Conservation (phyloP, 2,329 filamentous ascomycete genomes). For the Hymenoscyphus fructigenus region DNA sequence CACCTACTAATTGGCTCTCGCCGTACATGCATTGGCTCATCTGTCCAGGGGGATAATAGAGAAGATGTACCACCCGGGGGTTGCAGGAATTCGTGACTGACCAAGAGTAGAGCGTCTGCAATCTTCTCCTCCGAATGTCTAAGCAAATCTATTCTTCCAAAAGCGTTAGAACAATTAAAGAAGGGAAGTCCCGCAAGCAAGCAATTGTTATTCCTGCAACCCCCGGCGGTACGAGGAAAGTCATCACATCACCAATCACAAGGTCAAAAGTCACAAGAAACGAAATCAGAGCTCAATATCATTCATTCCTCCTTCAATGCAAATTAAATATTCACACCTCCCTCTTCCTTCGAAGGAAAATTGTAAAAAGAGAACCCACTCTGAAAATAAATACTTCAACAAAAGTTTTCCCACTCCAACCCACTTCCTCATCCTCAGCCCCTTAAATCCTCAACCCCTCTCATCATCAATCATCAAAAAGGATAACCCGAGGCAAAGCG, state of each 20-base stretch:
- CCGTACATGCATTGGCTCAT: too few species aligned
- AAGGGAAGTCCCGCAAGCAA: background rate
- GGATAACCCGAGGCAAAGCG: background rate
- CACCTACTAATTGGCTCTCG: too few species aligned
- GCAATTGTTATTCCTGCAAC: background rate
- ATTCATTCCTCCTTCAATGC: background rate
- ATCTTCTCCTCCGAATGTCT: too few species aligned
- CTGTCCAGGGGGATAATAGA: too few species aligned
- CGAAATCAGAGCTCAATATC: background rate
- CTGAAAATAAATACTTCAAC: background rate
- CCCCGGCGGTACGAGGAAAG: background rate
- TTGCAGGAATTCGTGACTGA: too few species aligned
- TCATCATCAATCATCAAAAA: slow-evolving; percentile 1
- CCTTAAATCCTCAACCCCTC: background rate
- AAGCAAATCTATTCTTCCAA: background rate
- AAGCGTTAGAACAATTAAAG: background rate
- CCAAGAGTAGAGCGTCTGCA: too few species aligned
- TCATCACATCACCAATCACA: background rate
- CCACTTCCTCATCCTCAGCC: background rate
- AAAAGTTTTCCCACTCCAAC: background rate
- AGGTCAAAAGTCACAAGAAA: background rate
- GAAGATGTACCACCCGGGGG: too few species aligned
- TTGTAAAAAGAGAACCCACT: background rate
- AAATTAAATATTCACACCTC: background rate
- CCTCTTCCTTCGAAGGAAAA: background rate